Evolutionary conservation across 306 rosid genomes (phyloP).

Genomic region (Luffa aegyptiaca): DNA sequence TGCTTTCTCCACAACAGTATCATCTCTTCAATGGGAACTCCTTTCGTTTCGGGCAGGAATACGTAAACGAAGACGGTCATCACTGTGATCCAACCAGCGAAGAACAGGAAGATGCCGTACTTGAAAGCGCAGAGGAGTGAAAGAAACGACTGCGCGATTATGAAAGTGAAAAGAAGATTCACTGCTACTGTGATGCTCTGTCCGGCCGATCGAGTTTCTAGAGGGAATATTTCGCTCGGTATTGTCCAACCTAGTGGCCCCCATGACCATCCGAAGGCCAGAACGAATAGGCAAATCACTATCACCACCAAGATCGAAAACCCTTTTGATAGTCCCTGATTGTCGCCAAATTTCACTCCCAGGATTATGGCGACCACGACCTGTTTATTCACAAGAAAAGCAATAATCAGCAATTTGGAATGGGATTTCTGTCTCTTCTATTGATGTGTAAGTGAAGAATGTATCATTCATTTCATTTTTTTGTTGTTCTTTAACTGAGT

Average conservation of each 20-base stretch:
- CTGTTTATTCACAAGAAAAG: slow-evolving; percentile 28
- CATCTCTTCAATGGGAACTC: slow-evolving; percentile 63
- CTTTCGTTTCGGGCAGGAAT: slow-evolving; percentile 62
- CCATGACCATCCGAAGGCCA: slow-evolving; percentile 80
- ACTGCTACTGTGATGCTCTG: slow-evolving; percentile 62
- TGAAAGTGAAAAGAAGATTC: slow-evolving; percentile 54
- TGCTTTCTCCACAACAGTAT: slow-evolving; percentile 40
- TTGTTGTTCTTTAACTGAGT: neutral
- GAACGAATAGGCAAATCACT: slow-evolving; percentile 67
- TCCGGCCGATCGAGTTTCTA: slow-evolving; percentile 60
- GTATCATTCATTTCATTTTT: neutral
- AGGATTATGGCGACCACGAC: slow-evolving; percentile 55
- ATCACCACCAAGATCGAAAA: slow-evolving; percentile 54
- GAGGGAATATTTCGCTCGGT: slow-evolving; percentile 60
- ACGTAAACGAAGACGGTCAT: slow-evolving; percentile 49
- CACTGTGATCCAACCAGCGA: slow-evolving; percentile 51
- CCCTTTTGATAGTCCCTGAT: slow-evolving; percentile 41
- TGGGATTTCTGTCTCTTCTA: neutral
- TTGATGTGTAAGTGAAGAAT: neutral
- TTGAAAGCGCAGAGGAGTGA: slow-evolving; percentile 37
- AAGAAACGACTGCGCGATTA: slow-evolving; percentile 48
- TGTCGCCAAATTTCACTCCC: slow-evolving; percentile 52
- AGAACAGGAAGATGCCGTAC: slow-evolving; percentile 60
- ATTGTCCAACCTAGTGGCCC: slow-evolving; percentile 75
- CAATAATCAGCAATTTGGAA: neutral